phyloP scores from a whole-genome alignment of 306 rosid genomes.

The Acacia crassicarpa region DNA sequence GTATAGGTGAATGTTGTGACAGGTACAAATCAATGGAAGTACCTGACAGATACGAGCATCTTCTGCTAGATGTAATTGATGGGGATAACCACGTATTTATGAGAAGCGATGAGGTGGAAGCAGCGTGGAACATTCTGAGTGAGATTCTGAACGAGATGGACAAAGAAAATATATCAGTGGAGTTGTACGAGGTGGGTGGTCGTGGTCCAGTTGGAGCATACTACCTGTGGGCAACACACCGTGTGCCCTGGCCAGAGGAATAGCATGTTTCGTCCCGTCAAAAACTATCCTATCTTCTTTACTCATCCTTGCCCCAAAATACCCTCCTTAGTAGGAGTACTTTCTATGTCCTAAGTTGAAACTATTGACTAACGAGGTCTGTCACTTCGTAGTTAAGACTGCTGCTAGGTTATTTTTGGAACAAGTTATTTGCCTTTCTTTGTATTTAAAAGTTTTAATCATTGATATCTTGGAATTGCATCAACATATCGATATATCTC shows the following conservation, averaged over 20 bases:
- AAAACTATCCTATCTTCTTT: background rate
- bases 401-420: background rate
- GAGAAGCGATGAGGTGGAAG: slow-evolving; percentile 82
- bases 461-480: background rate
- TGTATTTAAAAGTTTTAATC: background rate
- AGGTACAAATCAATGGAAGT: slow-evolving; percentile 76
- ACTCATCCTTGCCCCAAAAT: background rate
- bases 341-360: background rate
- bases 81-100: slow-evolving; percentile 85
- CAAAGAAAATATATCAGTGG: slow-evolving; percentile 59
- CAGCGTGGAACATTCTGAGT: slow-evolving; percentile 81
- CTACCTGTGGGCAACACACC: slow-evolving; percentile 88
- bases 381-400: background rate
- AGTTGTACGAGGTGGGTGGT: slow-evolving; percentile 82
- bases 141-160: slow-evolving; percentile 76
- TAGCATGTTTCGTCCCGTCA: slow-evolving; percentile 29
- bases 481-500: background rate
- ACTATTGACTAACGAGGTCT: background rate
- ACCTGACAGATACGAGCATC: slow-evolving; percentile 91
- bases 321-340: background rate
- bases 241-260: slow-evolving; percentile 75
- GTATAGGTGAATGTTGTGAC: background rate
- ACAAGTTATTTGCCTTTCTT: background rate
- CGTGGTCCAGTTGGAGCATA: slow-evolving; percentile 88
- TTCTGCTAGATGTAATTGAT: slow-evolving; percentile 79